phyloP scores from a whole-genome alignment of 1,139 yeast genomes.

The Pichia sp. region DNA sequence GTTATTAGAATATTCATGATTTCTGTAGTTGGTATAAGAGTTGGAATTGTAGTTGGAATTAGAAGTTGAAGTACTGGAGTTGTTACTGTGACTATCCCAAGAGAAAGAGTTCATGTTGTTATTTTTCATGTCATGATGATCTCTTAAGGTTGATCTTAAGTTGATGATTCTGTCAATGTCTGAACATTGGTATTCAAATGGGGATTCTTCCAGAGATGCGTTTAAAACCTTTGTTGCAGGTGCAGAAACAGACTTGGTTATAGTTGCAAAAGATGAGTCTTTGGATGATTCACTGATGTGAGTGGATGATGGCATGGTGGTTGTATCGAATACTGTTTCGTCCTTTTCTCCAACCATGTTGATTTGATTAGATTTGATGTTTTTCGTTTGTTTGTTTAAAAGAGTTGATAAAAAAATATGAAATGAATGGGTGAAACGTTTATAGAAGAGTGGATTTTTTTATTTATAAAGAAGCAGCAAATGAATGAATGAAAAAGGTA shows the following conservation, averaged over 20 bases:
- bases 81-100: constrained; percentile 1
- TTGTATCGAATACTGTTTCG: background rate
- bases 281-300: background rate
- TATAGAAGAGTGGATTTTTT: no score
- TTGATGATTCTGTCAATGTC: constrained; percentile 9
- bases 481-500: background rate
- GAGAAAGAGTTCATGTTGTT: background rate
- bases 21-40: constrained; percentile 3
- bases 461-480: background rate
- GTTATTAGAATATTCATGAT: background rate
- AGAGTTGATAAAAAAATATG: background rate
- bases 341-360: background rate
- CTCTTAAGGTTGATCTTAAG: constrained; percentile 3
- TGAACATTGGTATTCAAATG: constrained; percentile 10
- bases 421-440: no score
- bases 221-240: background rate
- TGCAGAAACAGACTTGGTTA: background rate
- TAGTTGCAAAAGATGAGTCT: background rate
- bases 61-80: background rate
- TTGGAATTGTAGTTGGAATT: background rate
- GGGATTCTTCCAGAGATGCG: background rate
- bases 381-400: background rate
- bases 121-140: background rate
- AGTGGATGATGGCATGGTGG: background rate
- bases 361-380: background rate